phyloP scores from a whole-genome alignment of 805 yeast genomes.

The Lipomyces starkeyi region DNA sequence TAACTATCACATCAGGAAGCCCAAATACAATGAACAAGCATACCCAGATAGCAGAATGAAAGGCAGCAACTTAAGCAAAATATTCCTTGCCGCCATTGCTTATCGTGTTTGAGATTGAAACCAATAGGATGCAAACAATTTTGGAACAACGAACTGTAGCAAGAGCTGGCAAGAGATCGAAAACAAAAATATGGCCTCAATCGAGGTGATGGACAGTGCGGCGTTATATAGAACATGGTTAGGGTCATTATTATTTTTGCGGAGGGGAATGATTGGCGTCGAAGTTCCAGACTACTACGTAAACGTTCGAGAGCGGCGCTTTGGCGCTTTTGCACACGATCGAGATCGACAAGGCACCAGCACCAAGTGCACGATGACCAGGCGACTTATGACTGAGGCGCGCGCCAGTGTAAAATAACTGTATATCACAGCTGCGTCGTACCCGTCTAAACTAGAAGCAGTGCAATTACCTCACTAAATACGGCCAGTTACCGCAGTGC shows the following conservation, averaged over 20 bases:
- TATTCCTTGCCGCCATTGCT: constrained; percentile 16
- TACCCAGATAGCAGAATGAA: constrained; percentile 37
- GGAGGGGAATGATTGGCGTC: neutral
- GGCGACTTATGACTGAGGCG: too few relatives aligned
- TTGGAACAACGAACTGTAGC: neutral
- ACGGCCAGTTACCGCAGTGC: neutral
- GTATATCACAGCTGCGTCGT: too few relatives aligned
- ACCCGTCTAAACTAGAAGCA: neutral
- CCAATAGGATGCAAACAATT: neutral
- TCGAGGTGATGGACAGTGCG: neutral
- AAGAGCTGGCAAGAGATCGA: neutral
- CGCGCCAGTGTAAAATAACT: too few relatives aligned
- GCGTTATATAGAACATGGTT: neutral
- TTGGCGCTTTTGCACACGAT: neutral
- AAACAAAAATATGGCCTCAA: neutral
- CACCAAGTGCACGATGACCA: neutral
- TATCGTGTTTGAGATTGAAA: neutral
- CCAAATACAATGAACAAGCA: constrained; percentile 1
- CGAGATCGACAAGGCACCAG: neutral
- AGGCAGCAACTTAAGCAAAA: constrained; percentile 26
- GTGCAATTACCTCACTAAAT: too few relatives aligned
- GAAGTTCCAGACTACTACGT: neutral
- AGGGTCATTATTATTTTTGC: neutral
- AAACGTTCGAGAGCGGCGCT: neutral
- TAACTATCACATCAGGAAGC: neutral